Evolutionary conservation across 495 filamentous ascomycete genomes (phyloP), one percentile per base, ranked within the genome.

Genomic region (Parathielavia hyrcaniae): DNA sequence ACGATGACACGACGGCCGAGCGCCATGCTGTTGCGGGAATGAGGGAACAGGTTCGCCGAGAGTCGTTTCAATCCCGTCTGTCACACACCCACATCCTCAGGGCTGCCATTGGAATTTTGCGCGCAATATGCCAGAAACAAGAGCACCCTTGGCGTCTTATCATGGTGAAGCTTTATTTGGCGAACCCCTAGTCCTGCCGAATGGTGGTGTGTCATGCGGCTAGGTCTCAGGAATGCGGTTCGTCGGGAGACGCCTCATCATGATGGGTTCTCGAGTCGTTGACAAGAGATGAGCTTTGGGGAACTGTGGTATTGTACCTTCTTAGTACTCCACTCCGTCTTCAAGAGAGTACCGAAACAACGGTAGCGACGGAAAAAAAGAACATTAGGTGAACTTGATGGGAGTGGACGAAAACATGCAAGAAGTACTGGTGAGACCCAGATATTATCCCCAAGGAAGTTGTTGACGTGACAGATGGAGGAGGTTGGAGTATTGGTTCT

Each of bases 1-100:
- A 53, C 9, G 17, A 1, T 14, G 47, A 41, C 19, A 65, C 39
- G 32, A 39, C 19, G 50, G 35, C 36, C 54, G 17, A 55, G 47
- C 38, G 44, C 36, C 38, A 30, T 30, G 23, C 44, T 17, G 50
- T 54, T 64, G 58, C 61, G 51, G 58, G 61, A 63, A 59, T 43
- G 48, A 63, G 49, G 57, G 51, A 46, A 26, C n/a, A 48, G 58
- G 39, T 38, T 50, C 53, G 58, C 57, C 49, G 51, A 30, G 47
- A 41, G 50, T 23, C 34, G 36, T 46, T 45, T 12, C 22, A 32
- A 16, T 8, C n/a, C 40, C 52, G 40, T 45, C 40, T n/a, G 50
- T 26, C 22, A 1, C 17, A 34, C 22, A 30, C n/a, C 46, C 44
- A 20, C 55, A 57, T 23, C 44, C 44, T n/a, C n/a, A n/a, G n/a